Conservation (phyloP, 75 land plant species). For the Larix kaempferi region DNA sequence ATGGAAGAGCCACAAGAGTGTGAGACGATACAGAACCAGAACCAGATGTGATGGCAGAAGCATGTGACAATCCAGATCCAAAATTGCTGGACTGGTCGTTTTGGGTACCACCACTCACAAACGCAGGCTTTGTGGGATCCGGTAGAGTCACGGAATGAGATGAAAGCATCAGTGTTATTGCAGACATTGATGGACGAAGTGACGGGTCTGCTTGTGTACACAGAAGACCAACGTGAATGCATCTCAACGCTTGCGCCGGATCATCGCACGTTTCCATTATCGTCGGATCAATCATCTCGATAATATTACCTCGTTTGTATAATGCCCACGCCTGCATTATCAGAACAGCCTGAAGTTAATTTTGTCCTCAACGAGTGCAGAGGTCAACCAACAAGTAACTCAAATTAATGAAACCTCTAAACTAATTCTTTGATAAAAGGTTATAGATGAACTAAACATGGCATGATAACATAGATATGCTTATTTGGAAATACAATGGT, state of each 20-base stretch:
- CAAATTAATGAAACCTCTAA: too few relatives aligned
- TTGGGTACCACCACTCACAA: background rate
- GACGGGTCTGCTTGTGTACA: slow-evolving; percentile 10
- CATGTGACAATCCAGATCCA: too few relatives aligned
- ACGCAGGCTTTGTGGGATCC: background rate
- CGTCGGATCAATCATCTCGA: too few relatives aligned
- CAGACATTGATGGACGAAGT: slow-evolving; percentile 11
- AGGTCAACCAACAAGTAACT: too few relatives aligned
- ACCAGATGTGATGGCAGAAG: rapidly evolving
- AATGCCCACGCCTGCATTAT: background rate
- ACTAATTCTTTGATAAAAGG: too few relatives aligned
- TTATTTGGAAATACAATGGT: too few relatives aligned
- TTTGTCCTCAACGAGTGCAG: too few relatives aligned
- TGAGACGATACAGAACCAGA: background rate
- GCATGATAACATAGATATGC: too few relatives aligned
- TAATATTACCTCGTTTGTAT: background rate
- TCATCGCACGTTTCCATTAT: background rate
- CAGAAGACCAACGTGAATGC: slow-evolving; percentile 14
- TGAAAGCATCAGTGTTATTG: slow-evolving; percentile 6
- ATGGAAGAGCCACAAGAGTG: background rate
- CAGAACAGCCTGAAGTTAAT: too few relatives aligned
- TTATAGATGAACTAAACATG: too few relatives aligned
- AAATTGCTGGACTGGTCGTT: too few relatives aligned
- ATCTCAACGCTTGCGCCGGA: background rate
- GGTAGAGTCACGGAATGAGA: background rate